Conservation (phyloP, 1,139 yeast genomes). For the Hyphopichia buzzinii region DNA sequence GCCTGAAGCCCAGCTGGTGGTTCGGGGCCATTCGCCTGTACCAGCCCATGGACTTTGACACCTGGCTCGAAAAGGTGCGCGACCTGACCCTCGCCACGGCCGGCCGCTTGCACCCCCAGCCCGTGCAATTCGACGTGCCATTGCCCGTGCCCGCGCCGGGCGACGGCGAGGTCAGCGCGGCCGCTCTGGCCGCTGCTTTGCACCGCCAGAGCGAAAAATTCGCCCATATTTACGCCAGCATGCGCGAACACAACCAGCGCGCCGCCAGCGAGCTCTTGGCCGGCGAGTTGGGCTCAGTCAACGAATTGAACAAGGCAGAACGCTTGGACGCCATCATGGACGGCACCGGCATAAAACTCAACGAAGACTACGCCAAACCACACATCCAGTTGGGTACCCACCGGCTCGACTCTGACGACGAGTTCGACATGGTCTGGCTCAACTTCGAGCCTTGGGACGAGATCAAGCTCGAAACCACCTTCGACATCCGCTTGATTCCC, state of each 20-base stretch:
- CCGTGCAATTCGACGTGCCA: not conserved
- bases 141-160: no score
- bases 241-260: conserved; percentile 21
- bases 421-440: conserved; percentile 45
- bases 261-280: conserved; percentile 21
- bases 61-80: conserved; percentile 41
- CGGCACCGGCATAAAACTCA: conserved; percentile 25
- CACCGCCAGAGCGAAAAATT: conserved; percentile 1
- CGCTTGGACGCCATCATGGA: conserved; percentile 38
- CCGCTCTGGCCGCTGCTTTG: not conserved
- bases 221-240: not conserved
- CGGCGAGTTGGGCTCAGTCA: conserved; percentile 27
- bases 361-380: conserved; percentile 31
- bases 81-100: not conserved
- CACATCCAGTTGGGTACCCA: conserved; percentile 39
- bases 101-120: not conserved
- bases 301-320: conserved; percentile 37
- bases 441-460: conserved; percentile 56
- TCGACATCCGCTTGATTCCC: conserved; percentile 47
- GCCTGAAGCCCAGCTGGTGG: conserved; percentile 51
- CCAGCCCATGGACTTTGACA: conserved; percentile 49
- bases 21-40: conserved; percentile 56
- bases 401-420: conserved; percentile 37
- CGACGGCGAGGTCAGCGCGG: no score
- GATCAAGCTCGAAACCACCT: conserved; percentile 43